Conservation (phyloP, 75 land plant genomes). For the Cupressus sempervirens region DNA sequence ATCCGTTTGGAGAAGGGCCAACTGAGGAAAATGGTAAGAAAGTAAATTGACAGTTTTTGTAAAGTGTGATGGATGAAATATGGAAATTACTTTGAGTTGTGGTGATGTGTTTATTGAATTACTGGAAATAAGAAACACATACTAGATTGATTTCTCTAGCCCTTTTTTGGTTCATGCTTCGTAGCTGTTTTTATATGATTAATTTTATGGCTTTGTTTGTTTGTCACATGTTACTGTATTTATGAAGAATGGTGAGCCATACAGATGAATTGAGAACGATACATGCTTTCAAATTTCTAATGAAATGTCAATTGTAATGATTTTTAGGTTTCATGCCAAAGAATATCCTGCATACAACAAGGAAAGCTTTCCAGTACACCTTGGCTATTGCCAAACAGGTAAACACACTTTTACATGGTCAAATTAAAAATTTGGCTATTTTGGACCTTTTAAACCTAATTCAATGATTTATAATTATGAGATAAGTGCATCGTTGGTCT, state of each 20-base stretch:
- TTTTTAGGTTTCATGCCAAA: constrained; percentile 79
- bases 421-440: not conserved
- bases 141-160: not conserved
- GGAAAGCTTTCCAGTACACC: constrained; percentile 58
- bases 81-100: not conserved
- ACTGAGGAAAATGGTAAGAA: not conserved
- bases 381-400: constrained; percentile 96
- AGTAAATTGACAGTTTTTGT: not conserved
- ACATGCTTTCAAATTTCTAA: not conserved
- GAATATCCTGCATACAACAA: constrained; percentile 88
- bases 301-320: not conserved
- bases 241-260: not conserved
- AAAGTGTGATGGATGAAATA: not conserved
- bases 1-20: not conserved
- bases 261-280: not conserved
- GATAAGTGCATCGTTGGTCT: not conserved
- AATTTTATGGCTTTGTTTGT: not conserved
- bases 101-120: not conserved
- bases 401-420: constrained; percentile 7
- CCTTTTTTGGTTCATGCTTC: not conserved
- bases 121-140: not conserved
- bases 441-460: not conserved
- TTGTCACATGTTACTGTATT: not conserved
- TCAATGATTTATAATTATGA: not conserved
- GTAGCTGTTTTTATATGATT: not conserved